A percentile compares a stretch with the other conserved stretches of the same genome.
phyloP scores from a whole-genome alignment of 495 filamentous ascomycete genomes.

The Penicillium odoratum region DNA sequence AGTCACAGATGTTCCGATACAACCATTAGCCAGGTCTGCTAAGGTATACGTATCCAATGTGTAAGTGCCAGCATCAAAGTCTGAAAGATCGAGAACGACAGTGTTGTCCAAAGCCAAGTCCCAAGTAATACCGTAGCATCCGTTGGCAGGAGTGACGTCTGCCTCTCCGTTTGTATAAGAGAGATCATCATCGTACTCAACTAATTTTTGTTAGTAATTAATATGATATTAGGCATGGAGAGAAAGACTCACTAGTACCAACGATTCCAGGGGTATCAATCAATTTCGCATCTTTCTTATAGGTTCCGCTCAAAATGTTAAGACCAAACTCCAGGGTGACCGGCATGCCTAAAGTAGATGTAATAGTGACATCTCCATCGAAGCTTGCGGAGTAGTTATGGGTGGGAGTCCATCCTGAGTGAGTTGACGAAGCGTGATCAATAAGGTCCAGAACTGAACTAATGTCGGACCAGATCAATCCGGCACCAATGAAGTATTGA shows the following conservation, averaged over 20 bases:
- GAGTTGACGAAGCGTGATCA: neutral
- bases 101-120: neutral
- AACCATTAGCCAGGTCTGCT: neutral
- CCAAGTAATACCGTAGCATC: neutral
- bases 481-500: neutral
- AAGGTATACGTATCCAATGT: neutral
- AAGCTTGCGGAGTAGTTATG: neutral
- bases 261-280: neutral
- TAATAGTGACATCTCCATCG: neutral
- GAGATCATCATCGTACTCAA: neutral
- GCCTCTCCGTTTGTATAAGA: neutral
- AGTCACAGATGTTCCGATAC: neutral
- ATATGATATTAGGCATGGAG: neutral
- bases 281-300: neutral
- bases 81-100: neutral
- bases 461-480: neutral
- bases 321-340: neutral
- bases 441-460: neutral
- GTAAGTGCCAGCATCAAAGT: neutral
- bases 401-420: neutral
- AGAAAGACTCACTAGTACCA: neutral
- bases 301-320: neutral
- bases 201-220: neutral
- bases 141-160: neutral
- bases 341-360: neutral